A percentile compares a stretch with the other conserved stretches of the same genome.
These are phyloP conservation scores for Pyrus bretschneideri DNA, from an alignment of 306 rosid genomes.

Conservation along the genomic window DNA sequence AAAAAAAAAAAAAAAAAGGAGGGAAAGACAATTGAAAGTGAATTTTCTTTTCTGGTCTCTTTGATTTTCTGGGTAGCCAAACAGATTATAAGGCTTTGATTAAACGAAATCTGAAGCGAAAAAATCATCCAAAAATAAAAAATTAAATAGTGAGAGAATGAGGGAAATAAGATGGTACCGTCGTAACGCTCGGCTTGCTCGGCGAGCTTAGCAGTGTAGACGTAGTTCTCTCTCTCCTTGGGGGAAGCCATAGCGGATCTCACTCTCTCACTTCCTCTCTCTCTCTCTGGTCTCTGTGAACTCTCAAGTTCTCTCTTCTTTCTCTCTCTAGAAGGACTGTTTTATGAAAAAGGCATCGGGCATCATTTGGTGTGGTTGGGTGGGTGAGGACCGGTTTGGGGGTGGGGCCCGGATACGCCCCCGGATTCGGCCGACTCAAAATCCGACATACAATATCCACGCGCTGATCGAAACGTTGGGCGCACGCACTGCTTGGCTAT, in stretches of 20 bases:
- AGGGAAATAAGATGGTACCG: slow-evolving; percentile 1
- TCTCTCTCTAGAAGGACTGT: neutral
- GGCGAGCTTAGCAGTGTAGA: slow-evolving; percentile 62
- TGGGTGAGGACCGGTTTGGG: neutral
- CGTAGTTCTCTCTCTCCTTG: slow-evolving; percentile 41
- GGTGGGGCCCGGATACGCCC: neutral
- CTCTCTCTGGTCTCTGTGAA: neutral
- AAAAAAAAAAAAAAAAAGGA: neutral
- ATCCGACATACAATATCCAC: neutral
- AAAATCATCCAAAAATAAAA: neutral
- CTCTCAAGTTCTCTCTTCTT: neutral
- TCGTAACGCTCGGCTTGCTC: slow-evolving; percentile 73
- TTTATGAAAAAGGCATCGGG: neutral
- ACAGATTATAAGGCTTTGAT: neutral
- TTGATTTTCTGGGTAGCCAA: neutral
- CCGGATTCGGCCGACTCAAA: no score
- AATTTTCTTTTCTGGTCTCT: neutral
- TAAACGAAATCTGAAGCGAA: neutral
- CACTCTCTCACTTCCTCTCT: neutral
- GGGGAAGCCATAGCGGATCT: slow-evolving; percentile 41
- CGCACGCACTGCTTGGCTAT: neutral
- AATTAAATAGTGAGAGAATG: neutral
- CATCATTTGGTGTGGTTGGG: slow-evolving; percentile 4
- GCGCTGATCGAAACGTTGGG: neutral
- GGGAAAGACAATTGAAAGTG: neutral